Conservation (phyloP, 192 early-diverging fungal species). For the Gryganskiella cystojenkinii region DNA sequence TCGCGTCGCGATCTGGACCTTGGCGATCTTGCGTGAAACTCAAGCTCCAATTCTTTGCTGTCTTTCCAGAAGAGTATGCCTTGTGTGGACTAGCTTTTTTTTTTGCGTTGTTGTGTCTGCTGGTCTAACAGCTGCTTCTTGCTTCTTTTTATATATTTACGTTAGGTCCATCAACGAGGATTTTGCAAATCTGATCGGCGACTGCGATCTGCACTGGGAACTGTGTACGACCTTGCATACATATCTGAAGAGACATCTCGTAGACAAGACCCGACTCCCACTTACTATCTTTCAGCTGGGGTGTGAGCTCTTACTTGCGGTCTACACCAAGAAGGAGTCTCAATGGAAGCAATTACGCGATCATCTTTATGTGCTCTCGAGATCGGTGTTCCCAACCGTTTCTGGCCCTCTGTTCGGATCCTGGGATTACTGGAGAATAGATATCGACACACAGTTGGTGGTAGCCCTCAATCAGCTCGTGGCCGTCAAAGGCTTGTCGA, state of each 20-base stretch:
- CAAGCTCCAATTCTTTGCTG: slow-evolving; percentile 42
- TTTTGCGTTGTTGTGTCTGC: background rate
- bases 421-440: slow-evolving; percentile 32
- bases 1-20: background rate
- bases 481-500: slow-evolving; percentile 2
- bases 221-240: slow-evolving; percentile 17
- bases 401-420: slow-evolving; percentile 37
- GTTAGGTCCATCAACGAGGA: slow-evolving; percentile 26
- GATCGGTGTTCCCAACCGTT: background rate
- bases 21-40: slow-evolving; percentile 47
- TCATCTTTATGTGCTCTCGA: slow-evolving; percentile 22
- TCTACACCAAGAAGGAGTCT: slow-evolving; percentile 28
- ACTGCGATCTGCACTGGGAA: slow-evolving; percentile 33
- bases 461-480: slow-evolving; percentile 37
- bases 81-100: background rate
- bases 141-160: background rate
- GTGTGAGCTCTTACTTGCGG: slow-evolving; percentile 31
- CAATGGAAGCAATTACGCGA: slow-evolving; percentile 20
- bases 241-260: slow-evolving; percentile 22
- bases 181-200: slow-evolving; percentile 25
- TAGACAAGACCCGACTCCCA: slow-evolving; percentile 26
- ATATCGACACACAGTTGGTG: slow-evolving; percentile 18
- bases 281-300: slow-evolving; percentile 20
- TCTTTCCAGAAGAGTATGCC: slow-evolving; percentile 31
- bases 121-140: background rate